A percentile compares a stretch with the other conserved stretches of the same genome.
Evolutionary conservation across 2,329 filamentous ascomycete species (phyloP).

Genomic region (Paraconiothyrium sp.): DNA sequence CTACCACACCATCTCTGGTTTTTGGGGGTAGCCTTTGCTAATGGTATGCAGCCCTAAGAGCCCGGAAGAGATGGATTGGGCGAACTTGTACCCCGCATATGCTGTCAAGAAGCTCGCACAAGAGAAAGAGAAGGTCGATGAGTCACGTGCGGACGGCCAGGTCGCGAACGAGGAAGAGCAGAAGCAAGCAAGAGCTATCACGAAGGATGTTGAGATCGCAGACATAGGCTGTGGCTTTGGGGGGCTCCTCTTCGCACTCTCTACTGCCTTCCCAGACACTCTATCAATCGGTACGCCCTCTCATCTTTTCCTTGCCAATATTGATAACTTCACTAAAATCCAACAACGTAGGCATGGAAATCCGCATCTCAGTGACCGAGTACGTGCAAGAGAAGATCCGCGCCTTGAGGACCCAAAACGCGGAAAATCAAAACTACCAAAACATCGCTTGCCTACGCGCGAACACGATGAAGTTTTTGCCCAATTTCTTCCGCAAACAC

Average conservation of each 20-base stretch:
- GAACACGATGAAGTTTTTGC: slow-evolving; percentile 99
- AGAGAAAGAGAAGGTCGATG: slow-evolving; percentile 30
- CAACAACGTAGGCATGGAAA: slow-evolving; percentile 78
- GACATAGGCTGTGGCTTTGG: slow-evolving; percentile 98
- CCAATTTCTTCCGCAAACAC: slow-evolving; percentile 87
- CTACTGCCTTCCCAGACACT: slow-evolving; percentile 81
- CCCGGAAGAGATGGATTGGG: slow-evolving; percentile 92
- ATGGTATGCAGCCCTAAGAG: slow-evolving; percentile 70
- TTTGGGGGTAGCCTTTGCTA: slow-evolving; percentile 21
- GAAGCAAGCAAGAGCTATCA: slow-evolving; percentile 50
- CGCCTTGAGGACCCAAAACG: slow-evolving; percentile 76
- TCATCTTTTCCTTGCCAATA: slow-evolving; percentile 8
- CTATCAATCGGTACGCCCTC: slow-evolving; percentile 77
- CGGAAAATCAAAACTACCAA: slow-evolving; percentile 69
- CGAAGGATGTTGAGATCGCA: slow-evolving; percentile 84
- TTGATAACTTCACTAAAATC: slow-evolving; percentile 1
- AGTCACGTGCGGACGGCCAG: slow-evolving; percentile 29
- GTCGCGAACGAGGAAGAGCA: slow-evolving; percentile 22
- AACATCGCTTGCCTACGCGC: slow-evolving; percentile 90
- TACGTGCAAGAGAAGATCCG: slow-evolving; percentile 89
- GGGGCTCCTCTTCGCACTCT: slow-evolving; percentile 85
- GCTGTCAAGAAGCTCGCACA: slow-evolving; percentile 48
- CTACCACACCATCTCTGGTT: not conserved
- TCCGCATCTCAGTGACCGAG: slow-evolving; percentile 87
- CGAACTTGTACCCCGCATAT: slow-evolving; percentile 80